Percentiles rank a stretch among this genome's conserved stretches.
These are phyloP conservation scores for Quercus variabilis DNA, from an alignment of 306 rosid species.

Conservation along the genomic window DNA sequence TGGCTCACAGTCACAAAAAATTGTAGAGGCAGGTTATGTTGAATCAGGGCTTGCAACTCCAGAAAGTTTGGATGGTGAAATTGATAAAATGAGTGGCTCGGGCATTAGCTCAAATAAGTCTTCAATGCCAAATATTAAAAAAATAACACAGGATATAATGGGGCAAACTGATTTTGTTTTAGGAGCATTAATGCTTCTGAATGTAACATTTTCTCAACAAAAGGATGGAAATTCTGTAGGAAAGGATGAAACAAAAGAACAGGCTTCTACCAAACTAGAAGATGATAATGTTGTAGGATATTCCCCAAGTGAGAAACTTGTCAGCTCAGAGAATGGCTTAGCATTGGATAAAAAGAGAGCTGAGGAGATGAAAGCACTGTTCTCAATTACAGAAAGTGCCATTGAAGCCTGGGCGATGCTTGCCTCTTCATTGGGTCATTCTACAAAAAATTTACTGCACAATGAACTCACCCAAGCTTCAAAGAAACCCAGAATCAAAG, in stretches of 20 bases:
- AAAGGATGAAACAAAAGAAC: slow-evolving; percentile 39
- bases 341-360: slow-evolving; percentile 57
- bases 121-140: slow-evolving; percentile 77
- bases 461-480: too few species aligned
- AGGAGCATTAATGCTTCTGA: slow-evolving; percentile 86
- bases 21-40: slow-evolving; percentile 67
- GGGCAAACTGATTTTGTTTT: slow-evolving; percentile 89
- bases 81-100: slow-evolving; percentile 34
- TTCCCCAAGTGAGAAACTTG: slow-evolving; percentile 32
- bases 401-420: slow-evolving; percentile 99
- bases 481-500: too few species aligned
- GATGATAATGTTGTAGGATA: slow-evolving; percentile 24
- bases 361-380: slow-evolving; percentile 81
- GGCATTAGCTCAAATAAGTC: slow-evolving; percentile 47
- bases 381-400: slow-evolving; percentile 90
- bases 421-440: slow-evolving; percentile 86
- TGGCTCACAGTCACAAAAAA: slow-evolving; percentile 72
- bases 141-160: slow-evolving; percentile 64
- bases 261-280: slow-evolving; percentile 29
- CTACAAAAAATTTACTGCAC: slow-evolving; percentile 24
- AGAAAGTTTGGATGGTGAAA: slow-evolving; percentile 36
- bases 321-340: slow-evolving; percentile 34
- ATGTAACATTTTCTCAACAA: slow-evolving; percentile 70
- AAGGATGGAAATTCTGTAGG: slow-evolving; percentile 43
- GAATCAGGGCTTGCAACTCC: slow-evolving; percentile 91